Evolutionary conservation across 208 protist species (phyloP).

Genomic region (Crithidia sp.): DNA sequence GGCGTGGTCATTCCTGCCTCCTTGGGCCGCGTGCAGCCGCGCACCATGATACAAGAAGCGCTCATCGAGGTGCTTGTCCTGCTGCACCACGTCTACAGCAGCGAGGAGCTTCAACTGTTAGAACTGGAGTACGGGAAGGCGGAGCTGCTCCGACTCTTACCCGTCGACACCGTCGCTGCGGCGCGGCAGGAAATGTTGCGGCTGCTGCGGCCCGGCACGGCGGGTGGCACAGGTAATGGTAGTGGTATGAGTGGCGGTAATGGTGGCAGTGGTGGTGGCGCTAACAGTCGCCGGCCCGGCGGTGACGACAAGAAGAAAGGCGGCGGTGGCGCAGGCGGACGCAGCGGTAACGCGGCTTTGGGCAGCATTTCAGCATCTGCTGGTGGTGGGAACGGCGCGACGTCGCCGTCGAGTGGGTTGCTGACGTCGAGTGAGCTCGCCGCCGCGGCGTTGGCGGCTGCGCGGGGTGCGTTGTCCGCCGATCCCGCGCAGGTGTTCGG

Average conservation of each 20-base stretch:
- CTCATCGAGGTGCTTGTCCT: constrained; percentile 34
- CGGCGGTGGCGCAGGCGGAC: not conserved
- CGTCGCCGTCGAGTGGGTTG: not conserved
- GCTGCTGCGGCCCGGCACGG: constrained; percentile 12
- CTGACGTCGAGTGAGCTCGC: not conserved
- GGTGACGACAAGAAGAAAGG: constrained; percentile 14
- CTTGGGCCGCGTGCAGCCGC: constrained; percentile 13
- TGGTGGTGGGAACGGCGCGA: constrained; percentile 7
- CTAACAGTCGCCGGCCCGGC: not conserved
- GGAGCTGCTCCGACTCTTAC: constrained; percentile 41
- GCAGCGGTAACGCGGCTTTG: not conserved
- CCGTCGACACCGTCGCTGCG: constrained; percentile 19
- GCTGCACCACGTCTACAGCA: constrained; percentile 47
- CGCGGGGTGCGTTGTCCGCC: constrained; percentile 12
- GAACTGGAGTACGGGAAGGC: constrained; percentile 55
- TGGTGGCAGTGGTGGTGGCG: not conserved
- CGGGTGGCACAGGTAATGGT: not conserved
- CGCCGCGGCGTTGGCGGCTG: constrained; percentile 19
- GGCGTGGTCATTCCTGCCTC: not conserved
- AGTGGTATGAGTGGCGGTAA: not conserved
- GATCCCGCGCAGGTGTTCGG: constrained; percentile 24
- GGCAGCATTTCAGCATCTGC: not conserved
- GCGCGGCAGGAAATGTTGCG: constrained; percentile 25
- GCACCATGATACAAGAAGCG: constrained; percentile 29
- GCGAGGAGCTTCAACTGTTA: constrained; percentile 57